A percentile compares a stretch with the other conserved stretches of the same genome.
Evolutionary conservation across 306 rosid species (phyloP).

Genomic region (Prunus padus): DNA sequence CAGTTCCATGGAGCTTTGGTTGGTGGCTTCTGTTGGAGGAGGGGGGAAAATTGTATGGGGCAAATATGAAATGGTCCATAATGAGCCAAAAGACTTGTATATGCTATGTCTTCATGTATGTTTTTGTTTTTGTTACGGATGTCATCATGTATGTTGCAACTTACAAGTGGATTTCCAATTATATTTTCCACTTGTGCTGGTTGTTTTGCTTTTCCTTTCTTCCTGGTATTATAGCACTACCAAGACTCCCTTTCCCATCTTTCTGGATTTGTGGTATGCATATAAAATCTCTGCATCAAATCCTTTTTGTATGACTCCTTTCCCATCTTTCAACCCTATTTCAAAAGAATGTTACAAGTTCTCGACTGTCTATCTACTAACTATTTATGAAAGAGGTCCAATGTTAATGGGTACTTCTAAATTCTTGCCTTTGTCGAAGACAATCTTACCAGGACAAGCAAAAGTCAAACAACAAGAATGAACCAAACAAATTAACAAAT

Average conservation of each 20-base stretch:
- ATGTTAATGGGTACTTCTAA: no score
- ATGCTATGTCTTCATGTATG: constrained; percentile 7
- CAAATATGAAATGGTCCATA: constrained; percentile 7
- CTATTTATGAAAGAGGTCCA: no score
- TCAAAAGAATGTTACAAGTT: no score
- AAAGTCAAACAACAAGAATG: no score
- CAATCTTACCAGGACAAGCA: no score
- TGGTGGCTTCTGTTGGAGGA: constrained; percentile 28
- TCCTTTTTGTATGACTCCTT: no score
- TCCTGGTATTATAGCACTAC: not conserved
- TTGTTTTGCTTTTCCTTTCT: not conserved
- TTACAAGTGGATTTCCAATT: constrained; percentile 6
- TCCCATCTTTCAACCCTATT: no score
- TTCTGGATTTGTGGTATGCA: not conserved
- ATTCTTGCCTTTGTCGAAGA: no score
- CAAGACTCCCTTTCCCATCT: not conserved
- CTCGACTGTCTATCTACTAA: no score
- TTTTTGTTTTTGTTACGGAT: no score
- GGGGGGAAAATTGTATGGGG: not conserved
- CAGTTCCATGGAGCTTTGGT: constrained; percentile 39
- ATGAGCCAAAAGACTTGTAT: constrained; percentile 8
- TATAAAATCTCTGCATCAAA: not conserved
- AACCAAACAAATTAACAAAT: no score
- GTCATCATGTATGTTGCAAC: not conserved
- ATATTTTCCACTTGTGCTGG: not conserved